Conservation (phyloP, 2,329 filamentous ascomycete genomes). For the Penicillium sp. region DNA sequence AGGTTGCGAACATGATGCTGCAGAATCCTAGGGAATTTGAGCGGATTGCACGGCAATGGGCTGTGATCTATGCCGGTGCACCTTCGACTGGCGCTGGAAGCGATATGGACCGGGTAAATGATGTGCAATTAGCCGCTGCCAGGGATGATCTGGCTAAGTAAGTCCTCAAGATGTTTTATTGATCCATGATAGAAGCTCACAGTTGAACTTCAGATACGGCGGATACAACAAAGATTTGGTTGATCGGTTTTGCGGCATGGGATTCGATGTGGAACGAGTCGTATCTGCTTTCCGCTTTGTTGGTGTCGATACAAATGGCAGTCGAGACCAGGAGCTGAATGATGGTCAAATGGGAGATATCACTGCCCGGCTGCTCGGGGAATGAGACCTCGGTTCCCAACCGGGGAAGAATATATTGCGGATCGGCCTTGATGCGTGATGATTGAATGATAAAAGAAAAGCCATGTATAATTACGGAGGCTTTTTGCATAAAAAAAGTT, state of each 20-base stretch:
- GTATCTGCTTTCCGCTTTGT: conserved; percentile 79
- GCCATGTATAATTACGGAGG: neutral
- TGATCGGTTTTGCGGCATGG: conserved; percentile 84
- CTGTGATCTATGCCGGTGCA: conserved; percentile 76
- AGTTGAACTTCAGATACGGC: conserved; percentile 60
- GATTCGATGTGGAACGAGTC: conserved; percentile 83
- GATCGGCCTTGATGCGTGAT: neutral
- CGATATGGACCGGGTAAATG: conserved; percentile 42
- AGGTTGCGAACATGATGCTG: conserved; percentile 88
- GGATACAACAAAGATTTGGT: conserved; percentile 85
- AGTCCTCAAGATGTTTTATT: conserved; percentile 13
- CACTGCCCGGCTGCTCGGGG: conserved; percentile 78
- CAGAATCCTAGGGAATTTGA: conserved; percentile 76
- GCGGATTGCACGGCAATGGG: conserved; percentile 84
- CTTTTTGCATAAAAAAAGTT: neutral
- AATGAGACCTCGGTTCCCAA: conserved; percentile 38
- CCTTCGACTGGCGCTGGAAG: conserved; percentile 58
- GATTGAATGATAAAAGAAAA: neutral
- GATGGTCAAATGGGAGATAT: conserved; percentile 89
- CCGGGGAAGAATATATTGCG: neutral
- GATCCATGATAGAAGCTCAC: neutral
- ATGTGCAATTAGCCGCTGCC: conserved; percentile 58
- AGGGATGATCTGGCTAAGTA: conserved; percentile 57
- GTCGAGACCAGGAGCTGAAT: conserved; percentile 80
- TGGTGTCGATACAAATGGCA: conserved; percentile 74